These are phyloP conservation scores for Heracleum sosnowskyi DNA, from an alignment of 129 eudicot genomes.

Conservation along the genomic window DNA sequence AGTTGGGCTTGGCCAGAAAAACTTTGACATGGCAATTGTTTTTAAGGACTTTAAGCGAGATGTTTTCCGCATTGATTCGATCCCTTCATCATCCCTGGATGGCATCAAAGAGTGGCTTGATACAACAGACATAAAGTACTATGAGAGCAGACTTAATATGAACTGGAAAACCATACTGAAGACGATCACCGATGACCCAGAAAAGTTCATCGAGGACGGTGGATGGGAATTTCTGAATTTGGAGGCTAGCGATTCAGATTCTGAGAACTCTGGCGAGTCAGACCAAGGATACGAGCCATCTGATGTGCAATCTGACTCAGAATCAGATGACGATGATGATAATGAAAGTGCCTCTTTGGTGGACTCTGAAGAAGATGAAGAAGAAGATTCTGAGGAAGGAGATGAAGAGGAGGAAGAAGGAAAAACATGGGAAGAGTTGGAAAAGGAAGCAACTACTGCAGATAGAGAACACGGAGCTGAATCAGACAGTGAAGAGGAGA, in stretches of 20 bases:
- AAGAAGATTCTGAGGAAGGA: constrained; percentile 40
- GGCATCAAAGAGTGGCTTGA: constrained; percentile 66
- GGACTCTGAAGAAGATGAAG: constrained; percentile 53
- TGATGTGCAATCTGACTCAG: constrained; percentile 50
- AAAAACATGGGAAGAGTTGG: constrained; percentile 62
- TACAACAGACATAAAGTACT: constrained; percentile 54
- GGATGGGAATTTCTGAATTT: constrained; percentile 62
- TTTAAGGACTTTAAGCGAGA: constrained; percentile 56
- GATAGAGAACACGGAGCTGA: constrained; percentile 50
- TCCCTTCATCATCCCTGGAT: constrained; percentile 45
- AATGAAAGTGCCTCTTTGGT: constrained; percentile 52
- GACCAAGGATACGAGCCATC: constrained; percentile 63
- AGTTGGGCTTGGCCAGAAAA: constrained; percentile 65
- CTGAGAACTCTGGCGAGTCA: constrained; percentile 43
- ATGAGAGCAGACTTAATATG: constrained; percentile 56
- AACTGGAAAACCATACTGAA: constrained; percentile 51
- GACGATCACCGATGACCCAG: constrained; percentile 49
- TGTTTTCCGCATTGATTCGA: constrained; percentile 52
- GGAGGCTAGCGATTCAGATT: constrained; percentile 51
- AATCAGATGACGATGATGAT: constrained; percentile 45
- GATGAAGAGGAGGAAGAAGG: constrained; percentile 56
- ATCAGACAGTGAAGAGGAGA: constrained; percentile 54
- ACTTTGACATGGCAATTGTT: constrained; percentile 54
- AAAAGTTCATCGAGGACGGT: constrained; percentile 47
- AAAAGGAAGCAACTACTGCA: constrained; percentile 54